Conservation (phyloP, 306 rosid species). For the Lathyrus sativus region DNA sequence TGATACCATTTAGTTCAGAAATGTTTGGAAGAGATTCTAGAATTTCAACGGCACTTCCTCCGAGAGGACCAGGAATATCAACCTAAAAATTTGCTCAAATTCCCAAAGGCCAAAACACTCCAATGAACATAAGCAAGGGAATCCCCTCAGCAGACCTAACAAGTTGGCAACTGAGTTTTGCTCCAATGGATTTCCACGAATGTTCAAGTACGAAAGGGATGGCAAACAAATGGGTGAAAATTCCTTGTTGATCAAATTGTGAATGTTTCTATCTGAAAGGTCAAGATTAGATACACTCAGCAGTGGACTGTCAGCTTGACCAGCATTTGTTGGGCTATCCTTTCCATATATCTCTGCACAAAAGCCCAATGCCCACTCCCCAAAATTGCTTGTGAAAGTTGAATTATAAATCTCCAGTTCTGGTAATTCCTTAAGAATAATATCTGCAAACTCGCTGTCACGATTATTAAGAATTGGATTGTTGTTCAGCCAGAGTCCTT, state of each 20-base stretch:
- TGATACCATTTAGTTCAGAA: constrained; percentile 69
- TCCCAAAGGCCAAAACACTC: constrained; percentile 47
- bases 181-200: constrained; percentile 72
- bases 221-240: constrained; percentile 68
- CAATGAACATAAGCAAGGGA: constrained; percentile 68
- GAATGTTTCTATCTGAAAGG: constrained; percentile 74
- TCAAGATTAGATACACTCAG: constrained; percentile 63
- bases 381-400: constrained; percentile 60
- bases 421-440: constrained; percentile 52
- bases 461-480: constrained; percentile 57
- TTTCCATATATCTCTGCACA: constrained; percentile 80
- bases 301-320: constrained; percentile 49
- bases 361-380: constrained; percentile 84
- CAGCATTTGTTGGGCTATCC: constrained; percentile 64
- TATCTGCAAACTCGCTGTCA: constrained; percentile 53
- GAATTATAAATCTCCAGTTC: constrained; percentile 82
- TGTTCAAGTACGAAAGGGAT: constrained; percentile 70
- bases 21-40: constrained; percentile 77
- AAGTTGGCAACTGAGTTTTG: constrained; percentile 64
- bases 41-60: constrained; percentile 75
- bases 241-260: constrained; percentile 66
- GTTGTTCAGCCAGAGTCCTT: constrained; percentile 85
- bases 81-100: constrained; percentile 57
- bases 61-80: constrained; percentile 94
- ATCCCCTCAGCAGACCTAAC: constrained; percentile 53